Evolutionary conservation across 371 early-diverging fungal species (phyloP).

Genomic region (Mucor indicus): DNA sequence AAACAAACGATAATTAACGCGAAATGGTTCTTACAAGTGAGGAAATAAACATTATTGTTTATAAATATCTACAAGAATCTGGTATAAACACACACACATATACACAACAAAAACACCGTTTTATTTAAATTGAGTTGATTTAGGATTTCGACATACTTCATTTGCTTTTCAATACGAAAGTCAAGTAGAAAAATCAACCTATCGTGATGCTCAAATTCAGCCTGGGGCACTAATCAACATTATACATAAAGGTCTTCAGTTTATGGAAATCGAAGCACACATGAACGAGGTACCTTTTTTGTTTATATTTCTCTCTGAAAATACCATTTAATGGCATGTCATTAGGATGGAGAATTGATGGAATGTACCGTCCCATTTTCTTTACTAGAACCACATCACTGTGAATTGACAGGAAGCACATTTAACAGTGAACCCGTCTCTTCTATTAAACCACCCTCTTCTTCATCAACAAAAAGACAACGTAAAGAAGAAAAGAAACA

Average conservation of each 20-base stretch:
- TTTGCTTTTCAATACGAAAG: slow-evolving; percentile 91
- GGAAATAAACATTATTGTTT: slow-evolving; percentile 92
- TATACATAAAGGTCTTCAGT: slow-evolving; percentile 92
- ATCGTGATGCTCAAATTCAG: slow-evolving; percentile 64
- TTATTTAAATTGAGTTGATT: not conserved
- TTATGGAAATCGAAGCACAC: slow-evolving; percentile 86
- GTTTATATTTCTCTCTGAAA: not conserved
- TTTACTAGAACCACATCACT: slow-evolving; percentile 69
- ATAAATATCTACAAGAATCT: slow-evolving; percentile 90
- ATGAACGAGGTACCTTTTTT: slow-evolving; percentile 63
- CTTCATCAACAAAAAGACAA: slow-evolving; percentile 36
- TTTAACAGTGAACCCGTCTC: slow-evolving; percentile 17
- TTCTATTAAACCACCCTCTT: slow-evolving; percentile 9
- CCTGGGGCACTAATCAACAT: slow-evolving; percentile 87
- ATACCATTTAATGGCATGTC: not conserved
- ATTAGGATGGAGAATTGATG: slow-evolving; percentile 78
- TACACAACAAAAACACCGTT: not conserved
- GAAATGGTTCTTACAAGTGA: slow-evolving; percentile 81
- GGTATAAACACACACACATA: slow-evolving; percentile 48
- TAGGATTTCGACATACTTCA: slow-evolving; percentile 89
- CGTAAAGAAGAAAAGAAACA: slow-evolving; percentile 51
- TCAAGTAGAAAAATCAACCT: slow-evolving; percentile 69
- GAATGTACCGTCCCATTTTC: slow-evolving; percentile 76
- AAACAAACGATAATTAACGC: slow-evolving; percentile 1
- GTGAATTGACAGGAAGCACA: slow-evolving; percentile 45